A percentile compares a stretch with the other conserved stretches of the same genome.
Evolutionary conservation across 805 yeast species (phyloP).

Genomic region (Yarrowia deformans): DNA sequence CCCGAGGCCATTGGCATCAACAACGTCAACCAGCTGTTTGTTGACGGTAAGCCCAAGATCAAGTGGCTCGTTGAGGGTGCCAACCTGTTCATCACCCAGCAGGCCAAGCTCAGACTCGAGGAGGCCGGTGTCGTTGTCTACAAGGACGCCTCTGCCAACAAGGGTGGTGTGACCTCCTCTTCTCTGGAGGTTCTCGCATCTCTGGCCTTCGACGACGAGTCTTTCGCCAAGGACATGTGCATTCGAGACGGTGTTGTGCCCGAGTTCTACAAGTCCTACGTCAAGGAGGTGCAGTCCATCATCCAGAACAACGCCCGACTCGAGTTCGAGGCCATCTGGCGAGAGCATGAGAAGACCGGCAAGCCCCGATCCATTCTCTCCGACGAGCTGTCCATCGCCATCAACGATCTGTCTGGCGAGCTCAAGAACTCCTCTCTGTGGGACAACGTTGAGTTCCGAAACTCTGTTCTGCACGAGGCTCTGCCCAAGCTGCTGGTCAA

Average conservation of each 20-base stretch:
- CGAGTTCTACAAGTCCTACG: constrained; percentile 80
- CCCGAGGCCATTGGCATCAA: constrained; percentile 93
- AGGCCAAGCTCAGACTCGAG: constrained; percentile 87
- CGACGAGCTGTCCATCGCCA: constrained; percentile 82
- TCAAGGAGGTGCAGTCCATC: constrained; percentile 77
- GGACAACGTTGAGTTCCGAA: constrained; percentile 81
- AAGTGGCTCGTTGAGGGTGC: constrained; percentile 98
- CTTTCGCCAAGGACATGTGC: constrained; percentile 82
- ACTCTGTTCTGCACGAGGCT: constrained; percentile 75
- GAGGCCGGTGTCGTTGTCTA: constrained; percentile 84
- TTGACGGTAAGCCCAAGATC: constrained; percentile 76
- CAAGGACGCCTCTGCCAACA: constrained; percentile 96
- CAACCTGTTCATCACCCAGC: constrained; percentile 91
- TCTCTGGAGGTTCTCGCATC: constrained; percentile 96
- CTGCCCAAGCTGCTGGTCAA: constrained; percentile 76
- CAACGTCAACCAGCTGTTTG: constrained; percentile 75
- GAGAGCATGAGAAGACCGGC: constrained; percentile 68
- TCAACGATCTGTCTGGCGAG: constrained; percentile 85
- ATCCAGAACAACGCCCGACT: constrained; percentile 78
- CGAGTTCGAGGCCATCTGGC: constrained; percentile 90
- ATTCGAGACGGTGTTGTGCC: constrained; percentile 63
- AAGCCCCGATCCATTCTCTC: constrained; percentile 68
- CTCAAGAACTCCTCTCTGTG: constrained; percentile 81
- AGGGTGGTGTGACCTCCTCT: constrained; percentile 98
- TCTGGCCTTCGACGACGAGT: constrained; percentile 83